A percentile compares a stretch with the other conserved stretches of the same genome.
phyloP scores from a whole-genome alignment of 441 rosid species.

The Syzygium syzygioides region DNA sequence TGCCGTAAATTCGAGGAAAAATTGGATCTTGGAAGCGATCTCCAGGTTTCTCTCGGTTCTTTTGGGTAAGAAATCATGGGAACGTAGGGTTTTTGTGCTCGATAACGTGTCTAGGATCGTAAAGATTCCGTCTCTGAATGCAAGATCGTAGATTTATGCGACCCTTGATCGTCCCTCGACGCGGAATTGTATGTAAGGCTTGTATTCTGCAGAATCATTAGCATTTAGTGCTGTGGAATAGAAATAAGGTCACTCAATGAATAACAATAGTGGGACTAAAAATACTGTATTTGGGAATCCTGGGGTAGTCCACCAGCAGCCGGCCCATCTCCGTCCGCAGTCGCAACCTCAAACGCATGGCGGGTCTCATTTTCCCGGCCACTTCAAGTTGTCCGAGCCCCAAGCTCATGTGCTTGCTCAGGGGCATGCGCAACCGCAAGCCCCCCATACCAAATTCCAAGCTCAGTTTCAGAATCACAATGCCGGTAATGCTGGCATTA shows the following conservation, averaged over 20 bases:
- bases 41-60: not conserved
- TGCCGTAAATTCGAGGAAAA: not conserved
- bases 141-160: not conserved
- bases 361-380: conserved; percentile 62
- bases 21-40: not conserved
- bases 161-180: not conserved
- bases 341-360: conserved; percentile 50
- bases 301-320: conserved; percentile 53
- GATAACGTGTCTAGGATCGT: not conserved
- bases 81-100: not conserved
- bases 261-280: not conserved
- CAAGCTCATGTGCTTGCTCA: conserved; percentile 78
- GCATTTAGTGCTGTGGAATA: not conserved
- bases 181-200: not conserved
- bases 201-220: not conserved
- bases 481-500: conserved; percentile 40
- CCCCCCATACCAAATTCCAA: conserved; percentile 66
- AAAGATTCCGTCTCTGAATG: not conserved
- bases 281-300: conserved; percentile 37
- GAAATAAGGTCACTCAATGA: not conserved
- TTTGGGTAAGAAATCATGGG: not conserved
- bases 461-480: conserved; percentile 55
- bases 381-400: conserved; percentile 71
- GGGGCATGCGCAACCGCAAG: conserved; percentile 39
- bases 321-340: conserved; percentile 36